Evolutionary conservation across 176 grass and related monocot species (phyloP).

Genomic region (Dendrocalamus sinicus): DNA sequence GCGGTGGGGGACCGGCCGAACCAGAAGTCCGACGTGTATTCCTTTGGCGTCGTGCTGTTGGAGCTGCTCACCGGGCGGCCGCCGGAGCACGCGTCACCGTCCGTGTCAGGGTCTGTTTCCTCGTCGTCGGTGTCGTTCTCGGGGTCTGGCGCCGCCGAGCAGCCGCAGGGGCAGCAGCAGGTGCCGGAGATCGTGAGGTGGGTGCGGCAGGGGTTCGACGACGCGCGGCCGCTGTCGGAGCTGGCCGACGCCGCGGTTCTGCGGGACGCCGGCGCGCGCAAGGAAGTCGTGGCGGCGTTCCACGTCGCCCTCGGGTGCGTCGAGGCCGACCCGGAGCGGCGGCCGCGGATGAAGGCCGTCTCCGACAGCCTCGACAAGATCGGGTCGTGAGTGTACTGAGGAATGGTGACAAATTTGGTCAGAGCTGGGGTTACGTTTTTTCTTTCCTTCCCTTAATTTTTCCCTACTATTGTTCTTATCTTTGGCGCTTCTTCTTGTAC

Average conservation of each 20-base stretch:
- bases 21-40: constrained; percentile 80
- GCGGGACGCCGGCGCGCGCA: constrained; percentile 68
- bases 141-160: background rate
- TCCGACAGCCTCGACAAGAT: constrained; percentile 76
- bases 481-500: background rate
- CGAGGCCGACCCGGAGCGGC: constrained; percentile 66
- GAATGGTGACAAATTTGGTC: background rate
- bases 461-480: background rate
- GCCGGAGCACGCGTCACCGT: constrained; percentile 44
- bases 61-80: constrained; percentile 72
- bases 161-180: constrained; percentile 11
- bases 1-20: background rate
- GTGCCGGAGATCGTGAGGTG: constrained; percentile 64
- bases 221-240: constrained; percentile 81
- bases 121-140: constrained; percentile 17
- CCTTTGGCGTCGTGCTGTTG: constrained; percentile 71
- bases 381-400: constrained; percentile 4
- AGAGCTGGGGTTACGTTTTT: background rate
- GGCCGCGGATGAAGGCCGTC: constrained; percentile 74
- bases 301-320: constrained; percentile 81
- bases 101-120: background rate
- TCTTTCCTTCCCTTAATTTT: background rate
- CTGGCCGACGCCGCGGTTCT: constrained; percentile 71
- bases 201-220: constrained; percentile 68
- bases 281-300: constrained; percentile 80